A percentile compares a stretch with the other conserved stretches of the same genome.
Evolutionary conservation across 768 basidiomycete genomes (phyloP).

Genomic region (Mycena vulgaris): DNA sequence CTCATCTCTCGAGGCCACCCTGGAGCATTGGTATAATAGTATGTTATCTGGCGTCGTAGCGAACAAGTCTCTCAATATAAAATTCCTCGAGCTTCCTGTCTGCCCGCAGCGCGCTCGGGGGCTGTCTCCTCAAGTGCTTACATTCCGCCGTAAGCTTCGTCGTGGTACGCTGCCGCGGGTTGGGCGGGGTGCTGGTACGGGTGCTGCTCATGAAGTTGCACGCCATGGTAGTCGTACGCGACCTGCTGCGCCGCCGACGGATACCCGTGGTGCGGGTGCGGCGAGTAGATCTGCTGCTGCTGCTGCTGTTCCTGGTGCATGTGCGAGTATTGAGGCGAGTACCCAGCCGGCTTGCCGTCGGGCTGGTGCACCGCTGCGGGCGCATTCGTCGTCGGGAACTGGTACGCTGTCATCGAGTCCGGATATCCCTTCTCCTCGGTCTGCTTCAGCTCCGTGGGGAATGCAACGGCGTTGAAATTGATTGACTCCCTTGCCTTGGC

Average conservation of each 20-base stretch:
- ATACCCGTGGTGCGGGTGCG: slow-evolving; percentile 27
- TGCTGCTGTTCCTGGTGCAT: not conserved
- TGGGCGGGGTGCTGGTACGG: slow-evolving; percentile 23
- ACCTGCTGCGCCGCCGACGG: slow-evolving; percentile 30
- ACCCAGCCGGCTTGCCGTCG: not conserved
- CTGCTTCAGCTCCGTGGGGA: slow-evolving; percentile 1
- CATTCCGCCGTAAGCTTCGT: slow-evolving; percentile 30
- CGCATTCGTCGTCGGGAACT: not conserved
- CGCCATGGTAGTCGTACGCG: slow-evolving; percentile 23
- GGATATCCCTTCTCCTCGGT: not conserved
- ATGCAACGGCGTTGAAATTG: slow-evolving; percentile 11
- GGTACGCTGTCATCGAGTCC: slow-evolving; percentile 19
- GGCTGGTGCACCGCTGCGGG: not conserved
- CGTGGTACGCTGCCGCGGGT: not conserved
- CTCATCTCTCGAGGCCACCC: not conserved
- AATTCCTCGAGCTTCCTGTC: not conserved
- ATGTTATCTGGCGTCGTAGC: too few species aligned
- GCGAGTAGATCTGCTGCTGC: slow-evolving; percentile 27
- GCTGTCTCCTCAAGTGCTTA: not conserved
- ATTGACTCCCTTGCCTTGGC: slow-evolving; percentile 27
- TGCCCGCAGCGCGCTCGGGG: not conserved
- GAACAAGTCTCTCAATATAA: not conserved
- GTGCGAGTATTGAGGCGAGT: not conserved
- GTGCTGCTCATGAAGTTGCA: not conserved
- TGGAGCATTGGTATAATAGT: slow-evolving; percentile 4